Percentiles rank a stretch among this genome's conserved stretches.
Evolutionary conservation across 78 protist genomes (phyloP).

Genomic region (Planoprotostelium fungivorum): DNA sequence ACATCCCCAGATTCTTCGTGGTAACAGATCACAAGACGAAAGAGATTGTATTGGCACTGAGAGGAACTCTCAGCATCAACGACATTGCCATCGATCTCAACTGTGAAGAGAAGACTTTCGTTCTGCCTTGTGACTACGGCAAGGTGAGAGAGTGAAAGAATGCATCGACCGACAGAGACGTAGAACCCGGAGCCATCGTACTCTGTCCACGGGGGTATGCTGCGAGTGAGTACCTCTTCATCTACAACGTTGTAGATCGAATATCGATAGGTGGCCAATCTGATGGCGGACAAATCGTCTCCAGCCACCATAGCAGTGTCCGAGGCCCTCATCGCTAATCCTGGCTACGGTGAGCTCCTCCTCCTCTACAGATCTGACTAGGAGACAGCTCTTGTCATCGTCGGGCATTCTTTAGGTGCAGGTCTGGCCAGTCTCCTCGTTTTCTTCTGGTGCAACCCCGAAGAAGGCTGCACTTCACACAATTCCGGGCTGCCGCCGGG

Average conservation of each 20-base stretch:
- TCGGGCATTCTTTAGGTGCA: not conserved
- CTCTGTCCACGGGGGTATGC: not conserved
- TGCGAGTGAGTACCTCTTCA: not conserved
- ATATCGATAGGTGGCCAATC: not conserved
- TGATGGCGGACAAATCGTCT: not conserved
- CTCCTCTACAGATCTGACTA: too few relatives aligned
- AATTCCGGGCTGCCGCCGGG: not conserved
- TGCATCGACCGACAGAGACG: too few relatives aligned
- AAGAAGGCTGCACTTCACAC: not conserved
- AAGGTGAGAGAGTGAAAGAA: not conserved
- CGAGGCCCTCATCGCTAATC: not conserved
- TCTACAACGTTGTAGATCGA: not conserved
- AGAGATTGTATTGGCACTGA: not conserved
- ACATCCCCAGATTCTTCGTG: not conserved
- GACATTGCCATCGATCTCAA: not conserved
- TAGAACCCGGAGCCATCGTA: not conserved
- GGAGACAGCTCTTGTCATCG: not conserved
- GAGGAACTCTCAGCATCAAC: not conserved
- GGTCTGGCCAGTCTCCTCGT: not conserved
- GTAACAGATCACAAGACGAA: not conserved
- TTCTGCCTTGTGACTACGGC: not conserved
- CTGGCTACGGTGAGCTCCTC: not conserved
- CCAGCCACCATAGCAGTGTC: not conserved
- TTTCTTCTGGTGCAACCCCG: not conserved
- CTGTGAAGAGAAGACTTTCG: not conserved